A percentile compares a stretch with the other conserved stretches of the same genome.
Evolutionary conservation across 768 basidiomycete species (phyloP).

Genomic region (Gymnopilus junonius): DNA sequence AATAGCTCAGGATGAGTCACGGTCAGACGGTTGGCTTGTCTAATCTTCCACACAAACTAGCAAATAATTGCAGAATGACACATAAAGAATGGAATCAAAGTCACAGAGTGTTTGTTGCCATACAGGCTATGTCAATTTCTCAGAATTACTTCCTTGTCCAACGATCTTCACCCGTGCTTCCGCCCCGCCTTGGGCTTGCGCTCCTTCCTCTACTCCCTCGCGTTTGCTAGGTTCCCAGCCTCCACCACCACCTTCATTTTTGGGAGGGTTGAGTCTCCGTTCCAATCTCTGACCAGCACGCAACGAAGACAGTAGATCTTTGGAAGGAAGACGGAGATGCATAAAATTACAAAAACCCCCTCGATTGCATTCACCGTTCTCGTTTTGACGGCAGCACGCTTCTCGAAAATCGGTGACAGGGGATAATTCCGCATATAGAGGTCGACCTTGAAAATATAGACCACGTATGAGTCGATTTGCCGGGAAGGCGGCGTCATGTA

Average conservation of each 20-base stretch:
- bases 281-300: conserved; percentile 85
- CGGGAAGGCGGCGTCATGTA: neutral
- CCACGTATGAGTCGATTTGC: conserved; percentile 13
- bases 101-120: neutral
- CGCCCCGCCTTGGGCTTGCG: conserved; percentile 74
- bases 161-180: conserved; percentile 73
- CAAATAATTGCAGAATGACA: too few species aligned
- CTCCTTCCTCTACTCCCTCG: conserved; percentile 68
- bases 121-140: neutral
- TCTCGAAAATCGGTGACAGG: conserved; percentile 99
- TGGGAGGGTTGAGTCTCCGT: conserved; percentile 71
- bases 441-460: conserved; percentile 62
- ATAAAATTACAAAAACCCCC: conserved; percentile 99
- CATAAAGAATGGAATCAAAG: neutral
- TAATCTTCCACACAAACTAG: neutral
- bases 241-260: conserved; percentile 66
- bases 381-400: conserved; percentile 98
- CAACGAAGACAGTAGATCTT: conserved; percentile 79
- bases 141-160: conserved; percentile 61
- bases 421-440: conserved; percentile 94
- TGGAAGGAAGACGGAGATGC: conserved; percentile 90
- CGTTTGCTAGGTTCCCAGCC: conserved; percentile 86
- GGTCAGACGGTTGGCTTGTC: conserved; percentile 18
- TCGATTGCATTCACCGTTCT: conserved; percentile 97
- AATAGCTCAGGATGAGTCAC: conserved; percentile 34